Base-by-base conservation (phyloP, 2,329 filamentous ascomycete species). In the Dothidotthia symphoricarpi region DNA sequence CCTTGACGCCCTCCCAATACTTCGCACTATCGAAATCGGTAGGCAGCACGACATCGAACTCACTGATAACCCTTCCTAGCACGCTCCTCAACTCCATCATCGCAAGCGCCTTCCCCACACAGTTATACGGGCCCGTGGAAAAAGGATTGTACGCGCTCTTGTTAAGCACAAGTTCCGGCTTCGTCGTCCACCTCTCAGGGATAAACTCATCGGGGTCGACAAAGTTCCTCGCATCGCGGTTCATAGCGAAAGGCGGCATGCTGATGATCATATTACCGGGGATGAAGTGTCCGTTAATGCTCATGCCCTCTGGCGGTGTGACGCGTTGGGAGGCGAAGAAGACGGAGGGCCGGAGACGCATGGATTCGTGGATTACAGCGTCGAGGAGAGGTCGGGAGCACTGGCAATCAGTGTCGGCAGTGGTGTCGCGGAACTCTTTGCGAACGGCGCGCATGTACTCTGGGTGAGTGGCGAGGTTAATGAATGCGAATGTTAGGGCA, bases 61-160 rank as follows among this genome's bases (percentile, higher is more conserved):
- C 51, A 45, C 70, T 82, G 34, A 85, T 56, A 17, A 78, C 69
- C 12, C 80, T 69, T 10, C 78, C 79, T 34, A 85, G 51, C 3
- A 80, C 75, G 15, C 76, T 76, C 44, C 70, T 76, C 74, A 85
- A 76, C 68, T 85, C 82, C 39, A 77, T 72, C 48, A 83, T 81
- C 1, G 81, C 81, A 28, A 85, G 64, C 0, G 30, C 73, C 69
- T 85, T 86, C 1, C 83, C 83, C 29, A 85, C 83, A 57, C 84
- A 87, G 5, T 79, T 81, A 16, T 83, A 71, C 0, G 81, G 76
- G 0, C 84, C 84, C 31, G 85, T 69, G 16, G 75, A 80, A 50
- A 87, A 87, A 2, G 86, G 83, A 39, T 81, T 85, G 63, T 86
- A 89, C 0, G 85, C 85, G 24, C 72, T 30, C 25, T 39, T 53